Conservation (phyloP, 164 flowering plant genomes). For the Macadamia integrifolia region DNA sequence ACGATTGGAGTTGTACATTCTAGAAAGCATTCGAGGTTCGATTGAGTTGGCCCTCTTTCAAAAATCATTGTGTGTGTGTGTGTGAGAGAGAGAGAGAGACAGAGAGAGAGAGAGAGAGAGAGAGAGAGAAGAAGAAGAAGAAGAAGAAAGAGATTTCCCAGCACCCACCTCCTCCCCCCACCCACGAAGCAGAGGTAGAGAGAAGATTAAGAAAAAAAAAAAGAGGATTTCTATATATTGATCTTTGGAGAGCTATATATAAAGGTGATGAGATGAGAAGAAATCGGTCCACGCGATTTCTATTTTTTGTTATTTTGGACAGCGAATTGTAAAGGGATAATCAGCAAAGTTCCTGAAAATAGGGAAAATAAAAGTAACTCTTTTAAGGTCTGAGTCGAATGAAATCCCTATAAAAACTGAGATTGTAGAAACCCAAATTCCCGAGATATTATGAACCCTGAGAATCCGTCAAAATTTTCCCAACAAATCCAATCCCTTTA, state of each 20-base stretch:
- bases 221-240: conserved; percentile 2
- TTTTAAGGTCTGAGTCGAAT: too few species aligned
- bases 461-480: too few species aligned
- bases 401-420: background rate
- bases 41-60: conserved; percentile 41
- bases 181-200: conserved; percentile 14
- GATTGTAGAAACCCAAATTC: too few species aligned
- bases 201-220: conserved; percentile 6
- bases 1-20: conserved; percentile 78
- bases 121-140: conserved; percentile 3
- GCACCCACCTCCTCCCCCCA: conserved; percentile 25
- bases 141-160: background rate
- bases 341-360: background rate
- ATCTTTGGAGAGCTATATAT: background rate
- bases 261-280: conserved; percentile 19
- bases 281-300: conserved; percentile 11
- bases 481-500: background rate
- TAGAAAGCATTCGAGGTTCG: conserved; percentile 80
- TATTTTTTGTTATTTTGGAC: conserved; percentile 9
- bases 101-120: conserved; percentile 25
- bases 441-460: too few species aligned
- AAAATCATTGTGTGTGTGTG: conserved; percentile 21
- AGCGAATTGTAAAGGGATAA: conserved; percentile 14
- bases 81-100: conserved; percentile 1
- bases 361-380: too few species aligned